Evolutionary conservation across 768 basidiomycete species (phyloP), one percentile per base, ranked within the genome.

Genomic region (Solioccasus polychromus): DNA sequence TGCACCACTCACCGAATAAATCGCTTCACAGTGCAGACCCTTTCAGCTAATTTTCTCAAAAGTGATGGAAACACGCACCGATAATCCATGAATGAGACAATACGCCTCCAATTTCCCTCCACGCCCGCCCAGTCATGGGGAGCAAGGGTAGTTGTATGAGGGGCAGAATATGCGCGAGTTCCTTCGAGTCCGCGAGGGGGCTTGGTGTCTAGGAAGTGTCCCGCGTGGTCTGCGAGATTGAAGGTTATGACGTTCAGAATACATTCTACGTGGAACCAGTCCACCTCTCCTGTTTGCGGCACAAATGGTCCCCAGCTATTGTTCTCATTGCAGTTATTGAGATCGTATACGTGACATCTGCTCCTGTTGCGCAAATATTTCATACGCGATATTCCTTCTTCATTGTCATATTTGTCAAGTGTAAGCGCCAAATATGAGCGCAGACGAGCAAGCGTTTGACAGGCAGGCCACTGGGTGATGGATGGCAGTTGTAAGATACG

Each of bases 1-100:
- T n/a, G n/a, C n/a, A n/a, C 8, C 31, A 38, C 63, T 53, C 44
- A 61, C 61, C 48, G 31, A 54, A 47, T 31, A 64, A 44, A 53
- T 66, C 58, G 31, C 62, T 66, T 38, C 19, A 37, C 8, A 14
- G 25, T 11, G 6, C 2, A 34, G 8, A 5, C 18, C 25, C 15
- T 15, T 24, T 61, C 28, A 50, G 32, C 15, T 64, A 26, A 26
- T 69, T 41, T 45, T 75, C 71, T 20, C 25, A 23, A 5, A 18
- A 39, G 46, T 31, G 22, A 5, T 8, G 44, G 49, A 32, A 26
- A 11, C 24, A 51, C 63, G 25, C 46, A 83, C 84, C 82, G 74
- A 62, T 87, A 86, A 67, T 88, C 87, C 82, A 88, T 82, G 54
- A 85, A 88, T 49, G 78, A 86, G 17, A 88, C 79, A 48, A 82